phyloP scores from a whole-genome alignment of 2,329 filamentous ascomycete species.

The Chalaropsis ovoidea region DNA sequence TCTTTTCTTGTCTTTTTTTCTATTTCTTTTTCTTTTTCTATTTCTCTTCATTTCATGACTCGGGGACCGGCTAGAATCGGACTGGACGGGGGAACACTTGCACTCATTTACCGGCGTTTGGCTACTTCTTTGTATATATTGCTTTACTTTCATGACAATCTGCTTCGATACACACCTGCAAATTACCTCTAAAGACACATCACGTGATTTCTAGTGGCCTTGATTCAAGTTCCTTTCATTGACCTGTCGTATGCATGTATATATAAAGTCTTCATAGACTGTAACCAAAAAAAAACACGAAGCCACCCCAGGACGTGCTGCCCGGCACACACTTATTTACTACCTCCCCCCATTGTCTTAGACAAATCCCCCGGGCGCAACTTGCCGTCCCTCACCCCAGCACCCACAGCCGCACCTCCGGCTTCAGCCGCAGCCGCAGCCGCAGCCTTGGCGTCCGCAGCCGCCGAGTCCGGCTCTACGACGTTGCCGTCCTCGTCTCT shows the following conservation, averaged over 20 bases:
- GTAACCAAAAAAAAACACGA: background rate
- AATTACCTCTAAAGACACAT: background rate
- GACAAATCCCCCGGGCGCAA: background rate
- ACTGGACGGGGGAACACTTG: background rate
- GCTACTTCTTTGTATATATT: background rate
- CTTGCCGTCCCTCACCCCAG: slow-evolving; percentile 5
- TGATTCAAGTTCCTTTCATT: background rate
- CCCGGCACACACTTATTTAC: background rate
- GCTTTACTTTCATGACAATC: background rate
- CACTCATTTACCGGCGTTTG: slow-evolving; percentile 4
- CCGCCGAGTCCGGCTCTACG: slow-evolving; percentile 27
- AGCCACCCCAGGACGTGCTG: too few relatives aligned
- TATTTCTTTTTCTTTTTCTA: slow-evolving; percentile 11
- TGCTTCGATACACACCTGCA: background rate
- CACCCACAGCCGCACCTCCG: background rate
- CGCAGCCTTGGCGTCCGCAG: background rate
- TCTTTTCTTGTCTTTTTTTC: slow-evolving; percentile 2
- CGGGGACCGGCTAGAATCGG: slow-evolving; percentile 1
- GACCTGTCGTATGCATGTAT: background rate
- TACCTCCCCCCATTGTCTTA: background rate
- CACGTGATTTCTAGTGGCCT: background rate
- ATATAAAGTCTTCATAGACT: background rate
- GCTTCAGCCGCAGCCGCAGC: background rate
- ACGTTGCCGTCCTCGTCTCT: slow-evolving; percentile 41
- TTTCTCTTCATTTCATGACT: background rate